These are phyloP conservation scores for Sporothrix pallida DNA, from an alignment of 2,329 filamentous ascomycete genomes.

Conservation along the genomic window DNA sequence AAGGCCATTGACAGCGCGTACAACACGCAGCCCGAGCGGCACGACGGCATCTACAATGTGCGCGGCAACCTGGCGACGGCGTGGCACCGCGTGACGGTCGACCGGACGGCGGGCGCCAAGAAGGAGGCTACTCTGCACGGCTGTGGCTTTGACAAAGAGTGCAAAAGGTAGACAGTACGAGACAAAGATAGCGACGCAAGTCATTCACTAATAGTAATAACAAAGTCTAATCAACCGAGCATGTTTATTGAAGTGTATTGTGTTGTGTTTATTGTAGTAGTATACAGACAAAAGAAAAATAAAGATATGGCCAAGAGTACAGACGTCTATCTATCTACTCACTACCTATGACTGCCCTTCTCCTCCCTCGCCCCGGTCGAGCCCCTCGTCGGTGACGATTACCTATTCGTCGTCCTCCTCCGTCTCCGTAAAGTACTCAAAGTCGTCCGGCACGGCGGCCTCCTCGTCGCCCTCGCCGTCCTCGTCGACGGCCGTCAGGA, in stretches of 20 bases:
- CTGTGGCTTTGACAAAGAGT: conserved; percentile 34
- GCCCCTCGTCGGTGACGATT: neutral
- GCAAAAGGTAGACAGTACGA: neutral
- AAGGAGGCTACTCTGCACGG: conserved; percentile 37
- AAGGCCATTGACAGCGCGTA: conserved; percentile 71
- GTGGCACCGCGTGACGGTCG: conserved; percentile 63
- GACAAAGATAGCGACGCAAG: neutral
- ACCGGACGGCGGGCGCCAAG: conserved; percentile 18
- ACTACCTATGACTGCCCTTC: no score
- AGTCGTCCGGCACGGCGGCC: conserved; percentile 71
- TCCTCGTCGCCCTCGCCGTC: conserved; percentile 76
- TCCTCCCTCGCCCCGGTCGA: no score
- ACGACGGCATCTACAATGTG: conserved; percentile 66
- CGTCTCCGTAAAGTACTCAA: conserved; percentile 79
- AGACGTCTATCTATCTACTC: neutral
- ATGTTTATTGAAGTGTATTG: neutral
- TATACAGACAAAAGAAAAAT: conserved; percentile 25
- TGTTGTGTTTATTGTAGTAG: neutral
- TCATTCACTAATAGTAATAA: neutral
- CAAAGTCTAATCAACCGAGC: no score
- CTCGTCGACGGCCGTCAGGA: conserved; percentile 87
- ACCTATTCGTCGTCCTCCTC: conserved; percentile 49
- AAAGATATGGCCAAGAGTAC: neutral
- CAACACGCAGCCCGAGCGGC: conserved; percentile 68
- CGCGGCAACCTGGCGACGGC: conserved; percentile 70